Evolutionary conservation across 208 protist species (phyloP), one percentile per base, ranked within the genome.

Genomic region (Crithidia bombi): DNA sequence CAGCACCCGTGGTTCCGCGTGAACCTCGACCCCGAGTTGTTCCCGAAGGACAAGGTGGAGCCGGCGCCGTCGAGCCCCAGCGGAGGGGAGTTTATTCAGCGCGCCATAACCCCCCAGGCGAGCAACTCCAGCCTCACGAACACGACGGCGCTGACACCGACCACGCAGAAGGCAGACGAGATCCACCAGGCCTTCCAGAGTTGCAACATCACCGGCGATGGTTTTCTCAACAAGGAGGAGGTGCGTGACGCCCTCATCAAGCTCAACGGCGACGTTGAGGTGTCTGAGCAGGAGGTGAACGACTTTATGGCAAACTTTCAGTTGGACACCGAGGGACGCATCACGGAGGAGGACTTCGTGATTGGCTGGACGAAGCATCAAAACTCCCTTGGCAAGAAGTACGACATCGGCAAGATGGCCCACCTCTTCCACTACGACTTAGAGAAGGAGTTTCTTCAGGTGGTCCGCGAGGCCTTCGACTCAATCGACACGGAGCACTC

Each of bases 171-270:
- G 54, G 63, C 75, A 35, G 69, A 79, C 11, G 83, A 88, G 62
- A 75, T 96, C 36, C 86, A 86, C 58, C 79, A 83, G 43, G 91
- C 89, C 32, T 96, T 96, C 72, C 71, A 68, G 39, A 81, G 75
- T 57, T 85, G 82, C 73, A 96, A 96, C 80, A 78, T 96, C 56
- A 83, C 77, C 33, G 84, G 86, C 15, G 86, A 84, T 58, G 91
- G 91, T 19, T 88, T 91, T 65, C 84, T 97, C 52, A 82, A 89
- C 65, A 67, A 62, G 35, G 82, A 83, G 38, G 90, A 97, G 73
- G 78, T 97, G 28, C 89, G 92, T 49, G 92, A 97, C 65, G 88
- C 89, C 21, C 79, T 97, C 25, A 95, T 97, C 46, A 95, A 97
- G 85, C 75, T 97, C 12, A 94, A 95, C 64, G 74, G 83, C 51